These are phyloP conservation scores for Cocos nucifera DNA, from an alignment of 176 grass and related monocot species.

Conservation along the genomic window DNA sequence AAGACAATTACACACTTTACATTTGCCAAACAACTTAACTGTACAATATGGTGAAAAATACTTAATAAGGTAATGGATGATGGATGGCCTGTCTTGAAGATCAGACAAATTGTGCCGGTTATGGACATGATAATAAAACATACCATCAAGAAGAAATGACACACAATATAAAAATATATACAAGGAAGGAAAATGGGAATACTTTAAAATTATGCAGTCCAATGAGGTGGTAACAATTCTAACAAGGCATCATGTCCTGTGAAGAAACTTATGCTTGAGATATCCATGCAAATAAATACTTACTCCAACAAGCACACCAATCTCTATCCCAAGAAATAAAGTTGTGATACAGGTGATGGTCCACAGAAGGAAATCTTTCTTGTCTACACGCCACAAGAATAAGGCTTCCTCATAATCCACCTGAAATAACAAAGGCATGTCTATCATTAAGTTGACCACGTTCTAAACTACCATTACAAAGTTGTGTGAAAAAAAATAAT, in stretches of 20 bases:
- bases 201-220: background rate
- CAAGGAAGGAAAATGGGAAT: background rate
- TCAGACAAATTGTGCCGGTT: too few relatives aligned
- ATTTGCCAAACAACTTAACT: too few relatives aligned
- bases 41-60: too few relatives aligned
- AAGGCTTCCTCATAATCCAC: constrained; percentile 87
- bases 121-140: too few relatives aligned
- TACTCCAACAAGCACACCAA: constrained; percentile 94
- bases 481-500: too few relatives aligned
- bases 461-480: background rate
- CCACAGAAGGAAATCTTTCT: constrained; percentile 98
- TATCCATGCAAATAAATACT: background rate
- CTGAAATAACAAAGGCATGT: constrained; percentile 29
- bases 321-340: constrained; percentile 86
- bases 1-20: too few relatives aligned
- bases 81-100: too few relatives aligned
- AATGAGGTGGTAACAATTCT: background rate
- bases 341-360: constrained; percentile 65
- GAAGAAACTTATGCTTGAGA: too few relatives aligned
- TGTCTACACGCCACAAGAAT: constrained; percentile 88
- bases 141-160: too few relatives aligned
- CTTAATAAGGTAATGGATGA: too few relatives aligned
- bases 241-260: background rate
- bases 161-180: too few relatives aligned
- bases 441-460: background rate